Conservation (phyloP, 2,329 filamentous ascomycete species). For the Venturia aucupariae region DNA sequence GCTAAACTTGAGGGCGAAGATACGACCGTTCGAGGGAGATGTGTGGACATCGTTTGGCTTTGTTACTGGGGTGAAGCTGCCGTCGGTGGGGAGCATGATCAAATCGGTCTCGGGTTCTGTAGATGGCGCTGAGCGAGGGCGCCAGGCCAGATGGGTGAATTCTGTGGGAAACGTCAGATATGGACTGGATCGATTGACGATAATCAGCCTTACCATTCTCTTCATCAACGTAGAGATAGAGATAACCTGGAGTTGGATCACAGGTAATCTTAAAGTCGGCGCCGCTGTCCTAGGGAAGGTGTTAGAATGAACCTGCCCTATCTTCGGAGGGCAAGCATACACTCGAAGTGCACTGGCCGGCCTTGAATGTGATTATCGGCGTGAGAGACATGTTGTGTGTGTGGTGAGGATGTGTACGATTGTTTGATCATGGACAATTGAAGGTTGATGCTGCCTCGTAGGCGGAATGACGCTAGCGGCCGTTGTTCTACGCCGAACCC, state of each 20-base stretch:
- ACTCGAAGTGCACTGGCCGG: constrained; percentile 63
- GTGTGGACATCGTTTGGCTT: constrained; percentile 48
- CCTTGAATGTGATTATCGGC: constrained; percentile 93
- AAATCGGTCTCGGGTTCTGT: constrained; percentile 76
- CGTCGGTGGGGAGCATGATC: constrained; percentile 86
- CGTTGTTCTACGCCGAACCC: neutral
- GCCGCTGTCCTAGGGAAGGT: constrained; percentile 41
- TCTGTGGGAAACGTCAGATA: constrained; percentile 43
- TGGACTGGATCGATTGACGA: neutral
- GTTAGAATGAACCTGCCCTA: constrained; percentile 19
- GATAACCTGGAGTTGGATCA: constrained; percentile 65
- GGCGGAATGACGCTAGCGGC: neutral
- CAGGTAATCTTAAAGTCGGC: constrained; percentile 58
- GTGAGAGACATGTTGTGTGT: constrained; percentile 60
- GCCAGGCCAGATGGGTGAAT: constrained; percentile 95
- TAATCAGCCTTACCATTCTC: constrained; percentile 53
- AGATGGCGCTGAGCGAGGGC: constrained; percentile 61
- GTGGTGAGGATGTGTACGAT: too few relatives aligned
- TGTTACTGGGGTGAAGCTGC: constrained; percentile 71
- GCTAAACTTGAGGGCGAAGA: constrained; percentile 87
- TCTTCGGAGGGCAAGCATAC: neutral
- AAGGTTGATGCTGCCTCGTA: neutral
- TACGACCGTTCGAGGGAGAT: constrained; percentile 65
- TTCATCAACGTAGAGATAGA: constrained; percentile 80
- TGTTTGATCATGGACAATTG: neutral